Conservation (phyloP, 2,329 filamentous ascomycete species). For the Cordyceps pruinosa region DNA sequence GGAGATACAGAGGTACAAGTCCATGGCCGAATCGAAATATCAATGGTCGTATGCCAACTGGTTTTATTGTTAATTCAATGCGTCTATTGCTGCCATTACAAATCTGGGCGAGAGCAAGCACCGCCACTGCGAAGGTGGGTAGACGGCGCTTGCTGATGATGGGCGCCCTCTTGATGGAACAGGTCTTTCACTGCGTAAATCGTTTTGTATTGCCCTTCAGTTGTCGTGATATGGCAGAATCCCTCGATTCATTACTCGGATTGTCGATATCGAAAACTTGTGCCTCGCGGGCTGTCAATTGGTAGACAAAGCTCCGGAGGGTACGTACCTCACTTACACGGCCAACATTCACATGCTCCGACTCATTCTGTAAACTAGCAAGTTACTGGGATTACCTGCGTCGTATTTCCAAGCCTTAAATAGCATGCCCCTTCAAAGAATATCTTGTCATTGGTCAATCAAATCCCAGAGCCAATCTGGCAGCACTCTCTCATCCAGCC, state of each 20-base stretch:
- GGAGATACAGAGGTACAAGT: too few species aligned
- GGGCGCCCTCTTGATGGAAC: too few species aligned
- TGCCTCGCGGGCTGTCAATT: background rate
- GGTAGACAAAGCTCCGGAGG: background rate
- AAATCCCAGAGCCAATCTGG: slow-evolving; percentile 3
- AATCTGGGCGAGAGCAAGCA: too few species aligned
- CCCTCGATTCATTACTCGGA: background rate
- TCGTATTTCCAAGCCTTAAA: background rate
- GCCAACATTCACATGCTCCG: slow-evolving; percentile 1
- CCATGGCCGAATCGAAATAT: too few species aligned
- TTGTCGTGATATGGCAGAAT: background rate
- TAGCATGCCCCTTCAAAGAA: too few species aligned
- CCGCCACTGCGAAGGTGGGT: too few species aligned
- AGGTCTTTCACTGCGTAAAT: too few species aligned
- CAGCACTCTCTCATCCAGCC: background rate
- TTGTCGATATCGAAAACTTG: background rate
- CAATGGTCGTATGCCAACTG: too few species aligned
- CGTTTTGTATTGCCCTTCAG: background rate
- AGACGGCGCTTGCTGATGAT: too few species aligned
- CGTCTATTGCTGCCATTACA: too few species aligned
- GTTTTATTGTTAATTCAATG: too few species aligned
- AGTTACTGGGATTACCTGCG: background rate
- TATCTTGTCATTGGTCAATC: background rate
- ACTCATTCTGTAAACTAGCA: background rate
- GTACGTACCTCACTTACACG: slow-evolving; percentile 6